A percentile compares a stretch with the other conserved stretches of the same genome.
These are phyloP conservation scores for Ophiorrhiza pumila DNA, from an alignment of 257 asterid genomes.

Conservation along the genomic window DNA sequence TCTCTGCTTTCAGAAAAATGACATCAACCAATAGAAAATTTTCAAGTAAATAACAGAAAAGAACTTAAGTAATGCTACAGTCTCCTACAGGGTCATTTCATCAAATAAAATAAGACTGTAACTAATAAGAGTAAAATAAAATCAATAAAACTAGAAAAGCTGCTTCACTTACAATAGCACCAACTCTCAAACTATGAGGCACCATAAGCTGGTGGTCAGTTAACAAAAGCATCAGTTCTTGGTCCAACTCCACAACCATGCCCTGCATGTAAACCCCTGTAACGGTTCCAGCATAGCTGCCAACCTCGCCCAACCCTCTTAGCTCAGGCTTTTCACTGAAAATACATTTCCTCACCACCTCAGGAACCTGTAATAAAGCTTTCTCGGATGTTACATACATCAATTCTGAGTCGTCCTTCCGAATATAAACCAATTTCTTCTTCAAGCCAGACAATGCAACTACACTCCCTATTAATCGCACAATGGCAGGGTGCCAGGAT, in stretches of 20 bases:
- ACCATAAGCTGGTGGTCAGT: constrained; percentile 44
- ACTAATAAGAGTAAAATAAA: background rate
- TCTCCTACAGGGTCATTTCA: background rate
- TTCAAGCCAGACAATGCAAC: constrained; percentile 52
- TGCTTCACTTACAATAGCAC: constrained; percentile 65
- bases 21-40: background rate
- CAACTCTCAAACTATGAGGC: constrained; percentile 83
- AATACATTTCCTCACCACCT: constrained; percentile 26
- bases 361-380: constrained; percentile 45
- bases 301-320: constrained; percentile 57
- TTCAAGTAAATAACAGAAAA: background rate
- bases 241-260: constrained; percentile 83
- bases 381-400: constrained; percentile 62
- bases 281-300: constrained; percentile 67
- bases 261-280: constrained; percentile 78
- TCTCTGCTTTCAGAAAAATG: background rate
- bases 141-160: background rate
- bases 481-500: constrained; percentile 73
- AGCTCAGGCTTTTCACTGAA: constrained; percentile 10
- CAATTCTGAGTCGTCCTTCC: constrained; percentile 54
- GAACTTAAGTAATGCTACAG: background rate
- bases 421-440: constrained; percentile 57
- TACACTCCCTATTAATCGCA: constrained; percentile 40
- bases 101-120: background rate
- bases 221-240: too few relatives aligned